Conservation (phyloP, 2,329 filamentous ascomycete genomes). For the Claviceps maximensis region DNA sequence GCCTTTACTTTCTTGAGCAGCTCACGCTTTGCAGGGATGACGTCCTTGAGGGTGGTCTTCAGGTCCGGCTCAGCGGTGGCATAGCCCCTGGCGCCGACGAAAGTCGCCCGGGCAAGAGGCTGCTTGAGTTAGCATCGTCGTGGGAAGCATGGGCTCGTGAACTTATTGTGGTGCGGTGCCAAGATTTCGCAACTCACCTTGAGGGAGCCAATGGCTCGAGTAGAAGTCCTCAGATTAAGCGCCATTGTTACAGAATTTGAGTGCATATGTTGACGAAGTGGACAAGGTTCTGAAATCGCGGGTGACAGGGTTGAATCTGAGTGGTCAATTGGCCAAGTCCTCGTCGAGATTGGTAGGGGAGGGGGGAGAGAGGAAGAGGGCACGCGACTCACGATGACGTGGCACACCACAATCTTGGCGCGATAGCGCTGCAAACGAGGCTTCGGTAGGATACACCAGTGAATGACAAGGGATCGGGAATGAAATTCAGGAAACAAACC, state of each 20-base stretch:
- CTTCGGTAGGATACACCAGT: neutral
- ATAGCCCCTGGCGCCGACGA: slow-evolving; percentile 41
- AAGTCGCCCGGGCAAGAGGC: slow-evolving; percentile 15
- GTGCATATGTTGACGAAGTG: slow-evolving; percentile 1
- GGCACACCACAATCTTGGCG: neutral
- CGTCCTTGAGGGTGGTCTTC: slow-evolving; percentile 70
- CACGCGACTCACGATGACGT: neutral
- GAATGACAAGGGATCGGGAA: neutral
- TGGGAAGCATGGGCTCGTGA: neutral
- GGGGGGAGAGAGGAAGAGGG: neutral
- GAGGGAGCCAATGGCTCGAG: slow-evolving; percentile 48
- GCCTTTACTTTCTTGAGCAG: slow-evolving; percentile 89
- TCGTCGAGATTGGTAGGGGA: neutral
- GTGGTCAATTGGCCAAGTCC: slow-evolving; percentile 1
- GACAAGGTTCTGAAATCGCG: slow-evolving; percentile 1
- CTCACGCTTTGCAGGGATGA: slow-evolving; percentile 86
- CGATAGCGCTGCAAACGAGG: neutral
- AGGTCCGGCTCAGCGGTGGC: slow-evolving; percentile 75
- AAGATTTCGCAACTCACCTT: slow-evolving; percentile 35
- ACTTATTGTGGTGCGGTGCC: too few relatives aligned
- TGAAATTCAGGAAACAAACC: neutral
- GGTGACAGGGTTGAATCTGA: slow-evolving; percentile 3
- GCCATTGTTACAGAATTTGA: slow-evolving; percentile 36
- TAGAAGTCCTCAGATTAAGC: slow-evolving; percentile 47
- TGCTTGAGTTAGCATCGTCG: neutral